A percentile compares a stretch with the other conserved stretches of the same genome.
phyloP scores from a whole-genome alignment of 169 alveolate species.

The Plasmodium adleri region DNA sequence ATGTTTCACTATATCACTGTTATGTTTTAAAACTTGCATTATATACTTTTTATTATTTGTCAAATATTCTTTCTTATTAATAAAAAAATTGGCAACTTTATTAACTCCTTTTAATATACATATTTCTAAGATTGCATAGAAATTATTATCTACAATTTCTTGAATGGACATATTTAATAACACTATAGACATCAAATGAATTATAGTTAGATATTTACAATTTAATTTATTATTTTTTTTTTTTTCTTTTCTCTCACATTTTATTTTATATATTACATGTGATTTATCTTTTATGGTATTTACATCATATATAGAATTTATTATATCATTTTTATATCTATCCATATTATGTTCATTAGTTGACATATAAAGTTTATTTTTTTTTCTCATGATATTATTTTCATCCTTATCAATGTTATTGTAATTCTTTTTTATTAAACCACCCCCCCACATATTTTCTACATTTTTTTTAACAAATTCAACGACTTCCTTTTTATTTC shows the following conservation, averaged over 20 bases:
- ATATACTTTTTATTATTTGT: slow-evolving; percentile 39
- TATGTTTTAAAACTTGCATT: slow-evolving; percentile 13
- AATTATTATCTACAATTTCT: background rate
- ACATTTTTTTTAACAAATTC: slow-evolving; percentile 3
- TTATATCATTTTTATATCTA: too few relatives aligned
- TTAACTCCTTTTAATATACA: slow-evolving; percentile 40
- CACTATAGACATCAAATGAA: slow-evolving; percentile 33
- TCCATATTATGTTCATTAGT: too few relatives aligned
- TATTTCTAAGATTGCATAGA: slow-evolving; percentile 22
- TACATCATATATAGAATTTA: too few relatives aligned
- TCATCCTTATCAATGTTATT: background rate
- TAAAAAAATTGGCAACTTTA: slow-evolving; percentile 59
- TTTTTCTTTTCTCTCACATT: background rate
- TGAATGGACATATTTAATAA: slow-evolving; percentile 26
- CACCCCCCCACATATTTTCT: background rate
- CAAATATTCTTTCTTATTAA: slow-evolving; percentile 14
- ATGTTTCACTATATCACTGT: slow-evolving; percentile 4
- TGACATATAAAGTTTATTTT: too few relatives aligned
- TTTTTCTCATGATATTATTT: background rate
- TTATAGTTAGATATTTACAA: slow-evolving; percentile 45
- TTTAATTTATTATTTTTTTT: slow-evolving; percentile 27
- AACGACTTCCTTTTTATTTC: slow-evolving; percentile 15
- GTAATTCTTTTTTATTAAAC: background rate
- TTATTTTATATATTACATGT: background rate
- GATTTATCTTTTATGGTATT: background rate